phyloP scores from a whole-genome alignment of 331 rosid species.

The Pyracantha coccinea region DNA sequence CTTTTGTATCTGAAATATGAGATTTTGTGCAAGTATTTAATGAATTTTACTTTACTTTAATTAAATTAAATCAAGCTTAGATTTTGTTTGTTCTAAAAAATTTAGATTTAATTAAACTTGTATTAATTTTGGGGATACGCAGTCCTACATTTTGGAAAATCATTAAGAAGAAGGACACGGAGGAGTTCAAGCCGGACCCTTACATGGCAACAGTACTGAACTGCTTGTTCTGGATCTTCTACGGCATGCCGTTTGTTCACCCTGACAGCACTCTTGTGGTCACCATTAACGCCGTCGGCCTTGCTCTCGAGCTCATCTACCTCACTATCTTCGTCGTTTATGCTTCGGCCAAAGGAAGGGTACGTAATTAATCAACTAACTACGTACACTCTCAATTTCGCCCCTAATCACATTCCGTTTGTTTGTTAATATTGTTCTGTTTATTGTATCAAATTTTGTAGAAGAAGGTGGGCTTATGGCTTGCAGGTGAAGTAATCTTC shows the following conservation, averaged over 20 bases:
- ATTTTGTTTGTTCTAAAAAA: too few species aligned
- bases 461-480: conserved; percentile 22
- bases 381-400: too few species aligned
- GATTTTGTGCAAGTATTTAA: too few species aligned
- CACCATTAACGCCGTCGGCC: conserved; percentile 47
- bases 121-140: background rate
- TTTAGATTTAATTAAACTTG: too few species aligned
- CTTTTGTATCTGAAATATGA: too few species aligned
- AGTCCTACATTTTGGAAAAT: conserved; percentile 59
- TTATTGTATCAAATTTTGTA: conserved; percentile 13
- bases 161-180: conserved; percentile 43
- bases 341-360: conserved; percentile 37
- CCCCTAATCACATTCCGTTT: too few species aligned
- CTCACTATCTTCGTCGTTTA: conserved; percentile 33
- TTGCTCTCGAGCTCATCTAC: conserved; percentile 34
- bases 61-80: too few species aligned
- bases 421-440: background rate
- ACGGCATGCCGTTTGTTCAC: conserved; percentile 66
- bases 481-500: conserved; percentile 25
- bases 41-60: too few species aligned
- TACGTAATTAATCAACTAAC: background rate
- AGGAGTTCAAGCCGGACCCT: conserved; percentile 52
- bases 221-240: conserved; percentile 61
- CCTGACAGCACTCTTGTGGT: conserved; percentile 49
- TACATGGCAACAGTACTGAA: conserved; percentile 52